Evolutionary conservation across 352 stramenopile genomes (phyloP), one percentile per base, ranked within the genome.

Genomic region (Phytophthora cactorum): DNA sequence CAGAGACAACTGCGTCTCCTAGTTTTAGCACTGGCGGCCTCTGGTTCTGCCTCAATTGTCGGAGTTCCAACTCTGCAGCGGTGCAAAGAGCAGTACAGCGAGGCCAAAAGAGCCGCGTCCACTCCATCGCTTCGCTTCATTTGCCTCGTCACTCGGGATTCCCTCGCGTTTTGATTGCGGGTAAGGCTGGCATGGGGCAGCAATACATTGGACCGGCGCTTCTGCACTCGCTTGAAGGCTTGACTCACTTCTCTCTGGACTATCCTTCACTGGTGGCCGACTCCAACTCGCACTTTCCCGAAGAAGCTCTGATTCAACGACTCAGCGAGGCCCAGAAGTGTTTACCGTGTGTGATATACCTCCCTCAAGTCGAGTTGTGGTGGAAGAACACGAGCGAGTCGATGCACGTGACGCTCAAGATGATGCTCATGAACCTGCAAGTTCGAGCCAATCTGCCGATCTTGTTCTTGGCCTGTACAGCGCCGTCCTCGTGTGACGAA

Each of bases 371-470:
- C 9, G 84, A 96, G 56, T 41, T 91, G 39, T 93, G 83, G 83
- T 95, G 82, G 84, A 76, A 79, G 22, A 85, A 92, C 44, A 90
- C 83, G 34, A 82, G 52, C 17, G 82, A 91, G 28, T 86, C 85
- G 2, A 91, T 93, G 81, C 85, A 93, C 50, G 46, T 83, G 39
- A 77, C 82, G 0, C 70, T 96, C 25, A 89, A 91, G 73, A 91
- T 96, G 82, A 86, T 95, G 83, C 65, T 96, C 28, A 82, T 82
- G 70, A 79, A 82, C 62, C 80, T 91, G 70, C 84, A 93, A 63
- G 76, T 74, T 29, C 82, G 86, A 31, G 61, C 81, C 4, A 90
- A 90, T 47, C 58, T 96, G 1, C 84, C 88, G 0, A 73, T 96
- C 5, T 55, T 96, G 27, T 91, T 96, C 52, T 66, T 96, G n/a